Base-by-base conservation (phyloP, 768 basidiomycete species). In the Lentinula raphanica region DNA sequence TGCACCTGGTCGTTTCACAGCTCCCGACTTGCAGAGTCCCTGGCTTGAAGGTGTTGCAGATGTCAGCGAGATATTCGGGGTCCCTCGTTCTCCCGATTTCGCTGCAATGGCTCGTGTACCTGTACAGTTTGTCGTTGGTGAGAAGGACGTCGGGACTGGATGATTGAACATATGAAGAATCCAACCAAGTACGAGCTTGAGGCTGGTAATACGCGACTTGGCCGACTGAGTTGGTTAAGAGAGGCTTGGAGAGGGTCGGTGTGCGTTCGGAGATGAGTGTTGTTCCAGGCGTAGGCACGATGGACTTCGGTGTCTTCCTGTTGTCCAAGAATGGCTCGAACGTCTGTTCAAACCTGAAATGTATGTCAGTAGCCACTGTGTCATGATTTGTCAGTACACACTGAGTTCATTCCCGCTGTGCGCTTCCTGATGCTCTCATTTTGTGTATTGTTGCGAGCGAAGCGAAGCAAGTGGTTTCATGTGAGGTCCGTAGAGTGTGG, bases 41-140 rank as follows among this genome's bases (percentile, higher is more conserved):
- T 66, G 65, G 65, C 65, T 62, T 3, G 38, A n/a, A 35, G 65
- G 63, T 1, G 31, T 64, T 13, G 53, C 17, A 8, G 53, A 63
- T 39, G 38, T 57, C 8, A 2, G 27, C 11, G 8, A 15, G 5
- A 39, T 64, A 23, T 66, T 66, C 25, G 59, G 58, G 4, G 4
- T 54, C n/a, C 17, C 44, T 5, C 29, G 13, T 8, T 40, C 5
- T 2, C 39, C 59, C n/a, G 59, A 66, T 32, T 66, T 51, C 28
- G 60, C 27, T 19, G 38, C n/a, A 36, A 49, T 66, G 12, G 25
- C 27, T 23, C 7, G 48, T 11, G 32, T 66, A 9, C 55, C 54
- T 4, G 49, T 66, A 25, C 63, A 62, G 53, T 27, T 64, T 36
- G n/a, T 64, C 12, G 62, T 66, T n/a, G 65, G 65, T 1, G 62